Evolutionary conservation across 2,329 filamentous ascomycete species (phyloP), one percentile per base, ranked within the genome.

Genomic region (Colletotrichum musicola): DNA sequence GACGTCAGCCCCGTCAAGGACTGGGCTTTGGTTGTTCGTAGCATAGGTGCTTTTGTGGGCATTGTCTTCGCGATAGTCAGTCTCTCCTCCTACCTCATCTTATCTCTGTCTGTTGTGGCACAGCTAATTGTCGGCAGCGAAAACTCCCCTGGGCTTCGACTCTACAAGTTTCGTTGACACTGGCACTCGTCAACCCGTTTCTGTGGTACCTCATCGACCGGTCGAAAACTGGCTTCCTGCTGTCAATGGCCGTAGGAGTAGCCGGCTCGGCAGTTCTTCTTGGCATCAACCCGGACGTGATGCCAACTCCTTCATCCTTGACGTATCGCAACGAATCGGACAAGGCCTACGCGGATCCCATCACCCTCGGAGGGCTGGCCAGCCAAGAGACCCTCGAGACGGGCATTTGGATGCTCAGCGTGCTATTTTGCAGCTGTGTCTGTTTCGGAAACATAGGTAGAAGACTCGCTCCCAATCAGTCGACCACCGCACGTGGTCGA

Each of bases 201-300:
- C 84, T 99, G 18, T 99, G 96, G 96, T 99, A 97, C 81, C 85
- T 98, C 25, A 92, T 99, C 76, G 96, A 99, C 81, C 93, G 95
- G 58, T 96, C 94, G 54, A 90, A 90, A 73, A 88, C 94, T 0
- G 96, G 96, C 4, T 92, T 98, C 73, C 82, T 96, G 40, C 87
- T 98, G 63, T 94, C 93, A 0, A 85, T 90, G 14, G 82, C 88
- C 1, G 90, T 97, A 12, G 92, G 93, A 1, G 77, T 95, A 27
- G 82, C 87, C 1, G 94, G 95, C 7, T 95, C 95, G 10, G 86
- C 88, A 14, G 79, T 94, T 16, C 82, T 97, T 18, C 86, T 97
- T 66, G 87, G 90, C 14, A 85, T 95, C 40, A 92, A 94, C 74
- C 93, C 94, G 2, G 89, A 92, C 51, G 87, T 97, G 75, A 89